Evolutionary conservation across 306 rosid genomes (phyloP), one percentile per base, ranked within the genome.

Genomic region (Malus orientalis): DNA sequence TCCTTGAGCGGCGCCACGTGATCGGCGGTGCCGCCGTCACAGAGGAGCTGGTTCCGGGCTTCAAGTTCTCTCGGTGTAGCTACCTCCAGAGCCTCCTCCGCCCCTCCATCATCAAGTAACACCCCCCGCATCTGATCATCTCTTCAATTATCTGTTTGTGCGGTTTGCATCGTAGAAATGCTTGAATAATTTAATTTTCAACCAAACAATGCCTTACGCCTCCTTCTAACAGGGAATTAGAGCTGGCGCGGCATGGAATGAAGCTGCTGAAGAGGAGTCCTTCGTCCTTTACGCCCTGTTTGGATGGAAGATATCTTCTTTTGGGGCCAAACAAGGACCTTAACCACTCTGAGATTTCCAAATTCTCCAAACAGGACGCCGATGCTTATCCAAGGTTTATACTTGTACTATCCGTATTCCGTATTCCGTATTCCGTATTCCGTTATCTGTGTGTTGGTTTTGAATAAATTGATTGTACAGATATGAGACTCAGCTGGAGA

Each of bases 1-100:
- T 94, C 57, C 95, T 94, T 45, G 98, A 94, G 80, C 91, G 97
- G 49, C 98, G 97, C 16, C 93, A 88, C 84, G 73, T 92, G 32
- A 85, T 94, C 57, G 98, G 98, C 18, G 98, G 98, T 4, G 98
- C 98, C 42, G 95, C 98, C 38, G 91, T 92, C 1, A 89, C 97
- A 0, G 98, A 94, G 64, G 98, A 94, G 64, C 85, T 91, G 38
- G 58, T 94, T 40, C 96, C 97, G 0, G 97, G 98, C 9, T 92
- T 90, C 87, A 95, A 88, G 85, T 95, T 95, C 83, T 90, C 97
- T 67, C 92, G 99, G 47, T 95, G 97, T 76, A 95, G 99, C 77
- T 92, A 92, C 83, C 91, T 95, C 44, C 96, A 88, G 19, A 95
- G 99, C 78, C 97, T 95, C 40, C 93, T 95, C 63, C 93, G 99